Evolutionary conservation across 805 yeast genomes (phyloP), one percentile per base, ranked within the genome.

Genomic region (Saccharomyces mikatae): DNA sequence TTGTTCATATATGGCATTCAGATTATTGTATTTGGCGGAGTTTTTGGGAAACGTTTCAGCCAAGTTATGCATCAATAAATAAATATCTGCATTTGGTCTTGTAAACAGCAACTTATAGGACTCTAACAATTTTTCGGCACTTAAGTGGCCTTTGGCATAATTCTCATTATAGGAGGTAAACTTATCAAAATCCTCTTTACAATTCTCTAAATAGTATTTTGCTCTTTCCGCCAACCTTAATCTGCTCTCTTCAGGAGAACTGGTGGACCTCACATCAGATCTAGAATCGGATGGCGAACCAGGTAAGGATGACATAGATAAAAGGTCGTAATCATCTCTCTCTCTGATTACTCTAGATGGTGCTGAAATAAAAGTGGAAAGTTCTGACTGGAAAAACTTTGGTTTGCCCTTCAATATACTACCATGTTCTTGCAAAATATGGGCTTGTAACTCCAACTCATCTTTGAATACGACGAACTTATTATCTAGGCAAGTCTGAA

Each of bases 401-500:
- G 68, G 64, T 55, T 70, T 68, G 29, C 65, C 64, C 41, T 61
- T 59, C n/a, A 67, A 54, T 10, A 64, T 54, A 47, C 59, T 61
- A 47, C 70, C 68, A 69, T 94, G 99, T 61, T 86, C 92, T 59
- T 82, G 80, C 49, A 89, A 71, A 83, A 89, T 84, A 70, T 94
- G 99, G 1, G 95, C 91, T 53, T 87, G 85, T 52, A 94, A 75
- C 61, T 90, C 97, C 53, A 90, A 70, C 52, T 87, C 94, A 58
- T 89, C 92, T 24, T 84, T 80, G 67, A 94, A 94, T 1, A 92
- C 99, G 24, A 94, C 94, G 71, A 94, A 92, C 67, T 88, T 87
- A 69, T 87, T 83, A 54, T 91, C 98, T 49, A 91, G 70, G 71
- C 99, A 94, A 11, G 79, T 64, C 49, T 81, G 87, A 21, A 87